These are phyloP conservation scores for Chamaecyparis obtusa DNA, from an alignment of 75 land plant genomes.

Conservation along the genomic window DNA sequence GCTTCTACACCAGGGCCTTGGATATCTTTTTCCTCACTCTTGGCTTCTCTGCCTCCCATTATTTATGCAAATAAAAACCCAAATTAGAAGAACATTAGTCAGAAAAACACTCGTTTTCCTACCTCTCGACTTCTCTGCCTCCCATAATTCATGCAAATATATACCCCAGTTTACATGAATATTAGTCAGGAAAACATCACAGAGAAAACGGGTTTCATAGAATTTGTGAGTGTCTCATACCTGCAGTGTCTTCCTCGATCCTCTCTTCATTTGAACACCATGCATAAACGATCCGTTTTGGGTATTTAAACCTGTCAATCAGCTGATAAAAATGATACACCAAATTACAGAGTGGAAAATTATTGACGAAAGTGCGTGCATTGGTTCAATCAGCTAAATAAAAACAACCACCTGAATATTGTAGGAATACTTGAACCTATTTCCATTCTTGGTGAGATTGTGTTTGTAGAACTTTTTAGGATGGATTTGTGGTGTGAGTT, in stretches of 20 bases:
- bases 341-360: neutral
- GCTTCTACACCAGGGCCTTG: slow-evolving; percentile 45
- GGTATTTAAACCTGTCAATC: neutral
- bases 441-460: neutral
- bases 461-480: neutral
- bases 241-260: neutral
- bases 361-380: neutral
- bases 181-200: neutral
- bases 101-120: neutral
- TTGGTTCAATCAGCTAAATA: neutral
- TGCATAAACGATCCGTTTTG: neutral
- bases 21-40: slow-evolving; percentile 31
- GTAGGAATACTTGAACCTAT: neutral
- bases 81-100: neutral
- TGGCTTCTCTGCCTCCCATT: slow-evolving; percentile 15
- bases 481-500: neutral
- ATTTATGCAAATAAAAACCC: neutral
- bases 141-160: neutral
- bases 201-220: neutral
- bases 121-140: neutral
- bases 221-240: neutral
- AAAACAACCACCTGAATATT: neutral
- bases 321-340: neutral
- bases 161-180: neutral
- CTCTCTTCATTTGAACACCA: neutral